A percentile compares a stretch with the other conserved stretches of the same genome.
These are phyloP conservation scores for Sugiyamaella sp. DNA, from an alignment of 1,139 yeast genomes.

Conservation along the genomic window DNA sequence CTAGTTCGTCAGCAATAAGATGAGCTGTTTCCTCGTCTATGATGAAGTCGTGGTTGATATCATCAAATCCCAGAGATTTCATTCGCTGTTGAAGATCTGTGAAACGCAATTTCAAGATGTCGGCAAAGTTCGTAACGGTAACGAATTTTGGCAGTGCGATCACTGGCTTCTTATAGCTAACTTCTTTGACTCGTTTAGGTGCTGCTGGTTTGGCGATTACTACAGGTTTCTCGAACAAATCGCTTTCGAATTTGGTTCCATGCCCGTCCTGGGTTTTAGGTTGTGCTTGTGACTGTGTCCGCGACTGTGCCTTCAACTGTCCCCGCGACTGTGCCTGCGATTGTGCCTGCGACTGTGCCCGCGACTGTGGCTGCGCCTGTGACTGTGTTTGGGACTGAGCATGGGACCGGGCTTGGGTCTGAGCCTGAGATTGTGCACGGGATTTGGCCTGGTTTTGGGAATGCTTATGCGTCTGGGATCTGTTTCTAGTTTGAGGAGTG, in stretches of 20 bases:
- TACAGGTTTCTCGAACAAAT: too few relatives aligned
- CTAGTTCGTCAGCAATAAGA: conserved; percentile 85
- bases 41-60: conserved; percentile 74
- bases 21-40: conserved; percentile 84
- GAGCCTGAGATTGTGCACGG: background rate
- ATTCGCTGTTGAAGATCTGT: conserved; percentile 61
- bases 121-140: conserved; percentile 75
- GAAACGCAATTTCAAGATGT: conserved; percentile 66
- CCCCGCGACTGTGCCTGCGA: too few relatives aligned
- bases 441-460: background rate
- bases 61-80: conserved; percentile 72
- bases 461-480: background rate
- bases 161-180: conserved; percentile 26
- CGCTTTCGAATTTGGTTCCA: too few relatives aligned
- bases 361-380: background rate
- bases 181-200: conserved; percentile 14
- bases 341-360: background rate
- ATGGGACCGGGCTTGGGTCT: background rate
- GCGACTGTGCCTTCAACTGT: too few relatives aligned
- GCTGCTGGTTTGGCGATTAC: conserved; percentile 4
- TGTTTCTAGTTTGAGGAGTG: background rate
- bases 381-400: background rate
- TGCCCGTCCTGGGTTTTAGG: too few relatives aligned
- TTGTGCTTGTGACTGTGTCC: too few relatives aligned
- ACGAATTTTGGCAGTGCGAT: conserved; percentile 71